Evolutionary conservation across 2,329 filamentous ascomycete genomes (phyloP).

Genomic region (Beauveria bassiana): DNA sequence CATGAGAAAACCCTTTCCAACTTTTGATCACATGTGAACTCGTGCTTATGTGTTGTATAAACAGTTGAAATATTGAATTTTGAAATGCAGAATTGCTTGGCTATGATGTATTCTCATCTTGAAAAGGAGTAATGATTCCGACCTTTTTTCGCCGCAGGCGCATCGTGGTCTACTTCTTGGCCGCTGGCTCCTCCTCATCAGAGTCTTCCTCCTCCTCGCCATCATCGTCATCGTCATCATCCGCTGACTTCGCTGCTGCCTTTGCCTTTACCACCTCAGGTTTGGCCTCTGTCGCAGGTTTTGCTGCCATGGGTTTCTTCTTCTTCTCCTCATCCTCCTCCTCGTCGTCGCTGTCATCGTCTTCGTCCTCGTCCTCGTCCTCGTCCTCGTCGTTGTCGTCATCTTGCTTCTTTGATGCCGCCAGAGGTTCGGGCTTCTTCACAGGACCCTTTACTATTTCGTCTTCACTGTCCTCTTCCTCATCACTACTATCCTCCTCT

Average conservation of each 20-base stretch:
- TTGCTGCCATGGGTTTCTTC: background rate
- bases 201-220: constrained; percentile 22
- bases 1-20: background rate
- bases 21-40: background rate
- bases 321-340: constrained; percentile 2
- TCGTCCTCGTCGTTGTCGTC: constrained; percentile 11
- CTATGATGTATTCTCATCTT: constrained; percentile 8
- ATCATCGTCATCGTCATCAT: constrained; percentile 20
- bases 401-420: constrained; percentile 12
- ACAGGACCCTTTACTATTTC: constrained; percentile 19
- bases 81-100: constrained; percentile 5
- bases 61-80: background rate
- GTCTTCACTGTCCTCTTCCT: constrained; percentile 19
- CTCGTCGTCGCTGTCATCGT: constrained; percentile 6
- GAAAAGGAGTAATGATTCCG: background rate
- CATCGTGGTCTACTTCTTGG: constrained; percentile 13
- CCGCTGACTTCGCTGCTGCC: constrained; percentile 17
- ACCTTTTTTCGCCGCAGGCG: constrained; percentile 2
- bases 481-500: constrained; percentile 9
- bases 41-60: background rate
- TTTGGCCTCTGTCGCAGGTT: background rate
- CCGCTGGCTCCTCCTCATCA: constrained; percentile 19
- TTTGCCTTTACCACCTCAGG: background rate
- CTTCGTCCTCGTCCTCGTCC: constrained; percentile 11
- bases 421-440: constrained; percentile 12